Base-by-base conservation (phyloP, 345 rosid genomes). In the Melaleuca alternifolia region DNA sequence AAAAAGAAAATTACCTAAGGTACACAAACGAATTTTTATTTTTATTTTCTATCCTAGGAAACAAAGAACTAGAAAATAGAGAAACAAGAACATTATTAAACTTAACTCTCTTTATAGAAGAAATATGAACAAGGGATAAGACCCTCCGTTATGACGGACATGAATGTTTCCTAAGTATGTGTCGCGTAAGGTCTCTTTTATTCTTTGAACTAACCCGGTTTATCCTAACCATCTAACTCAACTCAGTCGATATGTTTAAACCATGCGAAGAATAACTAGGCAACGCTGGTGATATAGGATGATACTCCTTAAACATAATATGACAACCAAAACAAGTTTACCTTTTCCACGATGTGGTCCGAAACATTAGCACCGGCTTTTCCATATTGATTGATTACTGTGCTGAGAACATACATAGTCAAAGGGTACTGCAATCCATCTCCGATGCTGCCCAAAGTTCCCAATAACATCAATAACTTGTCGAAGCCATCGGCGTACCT, bases 351-450 rank as follows among this genome's bases (percentile, higher is more conserved):
- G 21, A 84, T 89, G 83, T 91, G 87, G 59, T 48, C 85, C 30
- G 93, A 87, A 84, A 92, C 62, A 14, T 91, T 50, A 75, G 26
- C 37, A 50, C 75, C 44, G 15, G 90, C 75, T 10, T 81, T 91
- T 85, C 94, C 97, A 89, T 88, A 94, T 26, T 94, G 94, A 87
- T 93, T 93, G 88, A 94, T 94, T 30, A 94, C 95, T 57, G 85
- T 76, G 84, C 97, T 93, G 11, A 94, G 89, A 54, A 94, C 91
- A 89, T 88, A 91, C 94, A 91, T 92, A 6, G 89, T 86, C 51
- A 93, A 89, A 88, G 94, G 95, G 61, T 93, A 88, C 88, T 92
- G 95, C 92, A 93, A 20, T 56, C 97, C 97, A 89, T 94, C 97
- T 85, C 95, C 97, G 86, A 93, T 89, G 93, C 97, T 94, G 33